Conservation (phyloP, 495 filamentous ascomycete genomes). For the Neurospora sp. region DNA sequence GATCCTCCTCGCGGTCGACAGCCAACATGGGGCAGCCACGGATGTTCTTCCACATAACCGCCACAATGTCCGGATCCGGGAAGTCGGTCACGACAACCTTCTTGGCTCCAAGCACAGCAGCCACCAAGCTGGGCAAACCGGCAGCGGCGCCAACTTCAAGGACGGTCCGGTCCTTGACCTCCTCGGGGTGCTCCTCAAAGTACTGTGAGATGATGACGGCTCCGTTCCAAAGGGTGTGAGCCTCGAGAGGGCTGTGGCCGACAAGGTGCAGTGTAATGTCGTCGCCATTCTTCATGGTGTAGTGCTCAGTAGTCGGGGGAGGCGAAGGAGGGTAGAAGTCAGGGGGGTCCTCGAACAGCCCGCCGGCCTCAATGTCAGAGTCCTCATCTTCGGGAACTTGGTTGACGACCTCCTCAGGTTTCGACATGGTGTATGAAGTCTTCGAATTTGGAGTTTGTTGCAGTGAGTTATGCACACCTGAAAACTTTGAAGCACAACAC, state of each 20-base stretch:
- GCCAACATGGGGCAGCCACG: constrained; percentile 25
- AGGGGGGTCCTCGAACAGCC: constrained; percentile 68
- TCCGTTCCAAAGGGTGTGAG: constrained; percentile 87
- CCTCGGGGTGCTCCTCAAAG: constrained; percentile 54
- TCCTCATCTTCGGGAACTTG: constrained; percentile 1
- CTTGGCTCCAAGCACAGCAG: constrained; percentile 56
- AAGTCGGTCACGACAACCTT: constrained; percentile 79
- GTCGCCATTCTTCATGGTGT: constrained; percentile 43
- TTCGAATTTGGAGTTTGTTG: not conserved
- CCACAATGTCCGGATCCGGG: constrained; percentile 68
- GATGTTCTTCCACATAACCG: constrained; percentile 68
- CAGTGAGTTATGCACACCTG: not conserved
- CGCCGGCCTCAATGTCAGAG: constrained; percentile 7
- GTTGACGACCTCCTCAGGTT: not conserved
- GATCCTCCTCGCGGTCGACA: constrained; percentile 6
- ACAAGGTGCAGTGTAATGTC: constrained; percentile 69
- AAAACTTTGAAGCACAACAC: not conserved
- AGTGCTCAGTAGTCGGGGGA: constrained; percentile 54
- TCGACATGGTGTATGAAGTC: not conserved
- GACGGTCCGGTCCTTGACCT: constrained; percentile 53
- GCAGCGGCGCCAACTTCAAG: constrained; percentile 88
- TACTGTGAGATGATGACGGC: constrained; percentile 62
- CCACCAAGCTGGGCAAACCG: constrained; percentile 73
- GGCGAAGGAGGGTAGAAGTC: constrained; percentile 66
- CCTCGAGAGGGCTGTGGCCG: constrained; percentile 84